Evolutionary conservation across 2,329 filamentous ascomycete species (phyloP), one percentile per base, ranked within the genome.

Genomic region (Xylariaceae sp.): DNA sequence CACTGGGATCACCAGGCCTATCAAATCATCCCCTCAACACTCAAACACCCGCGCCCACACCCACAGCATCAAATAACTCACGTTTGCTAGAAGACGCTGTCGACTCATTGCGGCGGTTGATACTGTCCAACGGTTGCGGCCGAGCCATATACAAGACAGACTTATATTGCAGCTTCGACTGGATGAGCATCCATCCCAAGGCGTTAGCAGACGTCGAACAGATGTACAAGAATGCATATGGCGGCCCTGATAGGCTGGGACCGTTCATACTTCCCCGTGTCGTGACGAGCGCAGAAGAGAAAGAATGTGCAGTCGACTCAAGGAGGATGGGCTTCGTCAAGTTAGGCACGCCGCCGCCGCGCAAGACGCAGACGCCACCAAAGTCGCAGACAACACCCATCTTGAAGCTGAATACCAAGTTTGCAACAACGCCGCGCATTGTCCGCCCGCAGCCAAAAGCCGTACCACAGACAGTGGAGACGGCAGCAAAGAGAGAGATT

Each of bases 51-150:
- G 46, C 46, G 33, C 40, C 55, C 12, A 40, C 42, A 35, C 7
- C 39, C 10, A 39, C 39, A 9, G 35, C 42, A 11, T 32, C 44
- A 18, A 51, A 62, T 31, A 58, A 49, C 30, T 52, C 57, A 31
- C 71, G 75, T 11, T 27, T 27, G 7, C 72, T 85, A 9, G 80
- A 83, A 56, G 75, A 82, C 42, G 80, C 82, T 27, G 79, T 86
- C 42, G 81, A 85, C 62, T 81, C 83, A 61, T 71, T 86, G 35
- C 75, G 81, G 2, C 74, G 81, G 5, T 74, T 82, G 19, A 75
- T 85, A n/a, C 71, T 86, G 11, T 72, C 77, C 14, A 76, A 73
- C 50, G 72, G 75, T 18, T 74, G 78, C 1, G 22, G 22, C 7
- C 65, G 67, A 9, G 71, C 73, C n/a, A 65, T 85, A 10, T 66